phyloP scores from a whole-genome alignment of 139 green algal genomes.

The Mychonastes homosphaera region DNA sequence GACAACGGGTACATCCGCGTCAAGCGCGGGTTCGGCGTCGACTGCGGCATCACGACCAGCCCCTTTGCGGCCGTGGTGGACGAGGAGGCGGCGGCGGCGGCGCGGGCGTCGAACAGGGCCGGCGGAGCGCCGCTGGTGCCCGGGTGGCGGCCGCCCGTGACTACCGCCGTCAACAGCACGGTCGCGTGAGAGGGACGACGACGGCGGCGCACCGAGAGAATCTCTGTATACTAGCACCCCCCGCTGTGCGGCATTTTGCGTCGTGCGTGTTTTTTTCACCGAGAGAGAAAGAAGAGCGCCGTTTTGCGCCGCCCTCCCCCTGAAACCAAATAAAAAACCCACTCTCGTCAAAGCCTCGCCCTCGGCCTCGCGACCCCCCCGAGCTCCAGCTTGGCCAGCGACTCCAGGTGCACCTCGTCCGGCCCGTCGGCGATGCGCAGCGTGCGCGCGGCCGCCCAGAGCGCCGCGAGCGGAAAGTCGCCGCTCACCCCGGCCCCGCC shows the following conservation, averaged over 20 bases:
- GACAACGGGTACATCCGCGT: conserved; percentile 36
- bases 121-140: neutral
- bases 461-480: conserved; percentile 68
- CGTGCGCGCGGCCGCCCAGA: conserved; percentile 77
- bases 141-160: neutral
- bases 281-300: too few species aligned
- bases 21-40: conserved; percentile 30
- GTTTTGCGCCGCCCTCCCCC: too few species aligned
- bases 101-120: neutral
- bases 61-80: conserved; percentile 33
- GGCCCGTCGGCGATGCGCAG: conserved; percentile 93
- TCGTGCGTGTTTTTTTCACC: too few species aligned
- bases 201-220: neutral
- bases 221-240: too few species aligned
- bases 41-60: conserved; percentile 44
- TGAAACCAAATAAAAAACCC: too few species aligned
- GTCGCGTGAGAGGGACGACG: neutral
- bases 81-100: neutral
- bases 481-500: conserved; percentile 72
- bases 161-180: neutral
- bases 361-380: too few species aligned
- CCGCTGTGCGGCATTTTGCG: too few species aligned
- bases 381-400: conserved; percentile 79
- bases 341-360: too few species aligned
- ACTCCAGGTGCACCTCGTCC: conserved; percentile 92